Evolutionary conservation across 2,329 filamentous ascomycete genomes (phyloP).

Genomic region (Botryotinia narcissicola): DNA sequence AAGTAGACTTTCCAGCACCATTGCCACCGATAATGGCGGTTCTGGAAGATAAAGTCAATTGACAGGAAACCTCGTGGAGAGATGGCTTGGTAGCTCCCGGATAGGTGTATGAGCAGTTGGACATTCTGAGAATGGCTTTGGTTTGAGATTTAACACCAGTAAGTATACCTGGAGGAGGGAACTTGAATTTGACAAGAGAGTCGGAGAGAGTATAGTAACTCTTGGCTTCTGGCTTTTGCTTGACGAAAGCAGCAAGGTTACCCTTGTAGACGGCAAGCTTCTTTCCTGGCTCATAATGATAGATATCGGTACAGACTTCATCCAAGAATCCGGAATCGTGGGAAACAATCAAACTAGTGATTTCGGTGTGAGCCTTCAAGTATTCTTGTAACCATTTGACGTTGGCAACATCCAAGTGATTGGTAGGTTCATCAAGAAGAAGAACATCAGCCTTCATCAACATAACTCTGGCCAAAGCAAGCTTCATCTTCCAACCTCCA

Average conservation of each 20-base stretch:
- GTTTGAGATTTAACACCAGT: conserved; percentile 94
- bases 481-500: conserved; percentile 99
- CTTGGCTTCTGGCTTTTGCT: conserved; percentile 88
- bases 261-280: conserved; percentile 86
- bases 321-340: conserved; percentile 98
- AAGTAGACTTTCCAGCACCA: conserved; percentile 95
- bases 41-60: conserved; percentile 83
- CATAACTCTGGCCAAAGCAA: conserved; percentile 94
- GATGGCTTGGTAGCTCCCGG: conserved; percentile 86
- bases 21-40: conserved; percentile 97
- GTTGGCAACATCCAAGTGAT: conserved; percentile 95
- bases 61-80: conserved; percentile 82
- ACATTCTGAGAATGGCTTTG: conserved; percentile 93
- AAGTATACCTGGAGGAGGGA: conserved; percentile 91
- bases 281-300: conserved; percentile 95
- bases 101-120: conserved; percentile 87
- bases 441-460: conserved; percentile 95
- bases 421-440: conserved; percentile 96
- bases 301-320: conserved; percentile 96
- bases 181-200: conserved; percentile 92
- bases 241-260: conserved; percentile 80
- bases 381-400: conserved; percentile 96
- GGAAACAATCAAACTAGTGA: conserved; percentile 95
- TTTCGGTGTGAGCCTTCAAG: conserved; percentile 91
- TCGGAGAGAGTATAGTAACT: conserved; percentile 96